Base-by-base conservation (phyloP, 352 stramenopile genomes). In the Globisporangium radiosum region DNA sequence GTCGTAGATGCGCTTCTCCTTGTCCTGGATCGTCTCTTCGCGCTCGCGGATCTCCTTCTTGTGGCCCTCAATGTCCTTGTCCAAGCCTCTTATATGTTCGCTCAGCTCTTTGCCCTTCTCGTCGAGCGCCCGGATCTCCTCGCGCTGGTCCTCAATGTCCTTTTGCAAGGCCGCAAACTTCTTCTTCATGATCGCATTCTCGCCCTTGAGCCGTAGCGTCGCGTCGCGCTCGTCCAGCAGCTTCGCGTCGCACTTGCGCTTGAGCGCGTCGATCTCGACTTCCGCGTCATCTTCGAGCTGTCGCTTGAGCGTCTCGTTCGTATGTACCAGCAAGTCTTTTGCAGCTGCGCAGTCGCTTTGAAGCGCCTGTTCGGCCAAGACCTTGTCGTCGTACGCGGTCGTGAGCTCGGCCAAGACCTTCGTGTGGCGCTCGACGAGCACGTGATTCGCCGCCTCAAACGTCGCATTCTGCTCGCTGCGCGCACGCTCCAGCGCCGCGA, bases 161-260 rank as follows among this genome's bases (percentile, higher is more conserved):
- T 97, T 96, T 49, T 94, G 82, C 36, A 98, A 60, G 8, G 95
- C 84, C 5, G 80, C 94, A 51, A 97, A 98, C 64, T 98, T 98
- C 66, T 98, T 98, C 67, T 95, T 97, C 90, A 98, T 97, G 65
- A 98, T 97, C 6, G 91, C 93, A 57, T 98, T 98, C 65, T 98
- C 94, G 14, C 92, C 90, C 67, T 98, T 98, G n/a, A 96, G 86
- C 3, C 90, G 87, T 52, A 98, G 68, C 17, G 90, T 98, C 4
- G 89, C 87, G 64, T 98, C 88, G 0, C 88, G 76, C 52, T 97
- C 88, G 36, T 88, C 84, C 17, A 87, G 72, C 36, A 98, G 69
- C 65, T 97, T 96, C 7, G 84, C 68, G 59, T 98, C 91, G 60
- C 97, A 98, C 54, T 84, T 91, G 51, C 81, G 84, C 43, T 96